Evolutionary conservation across 306 rosid species (phyloP).

Genomic region (Quercus gilva): DNA sequence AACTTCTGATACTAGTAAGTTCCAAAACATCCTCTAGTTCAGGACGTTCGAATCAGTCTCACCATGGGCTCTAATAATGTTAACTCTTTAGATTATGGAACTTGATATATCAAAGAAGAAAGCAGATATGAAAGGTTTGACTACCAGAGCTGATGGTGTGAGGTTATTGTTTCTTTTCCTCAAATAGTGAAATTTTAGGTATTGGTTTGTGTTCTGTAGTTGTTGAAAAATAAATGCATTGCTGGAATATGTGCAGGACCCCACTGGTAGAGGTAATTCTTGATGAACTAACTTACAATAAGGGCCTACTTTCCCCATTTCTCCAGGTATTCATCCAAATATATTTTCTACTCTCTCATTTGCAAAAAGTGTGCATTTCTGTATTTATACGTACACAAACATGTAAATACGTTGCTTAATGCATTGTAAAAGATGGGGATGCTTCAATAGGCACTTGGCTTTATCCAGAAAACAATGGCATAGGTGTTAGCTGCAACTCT

Average conservation of each 20-base stretch:
- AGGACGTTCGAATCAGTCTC: slow-evolving; percentile 10
- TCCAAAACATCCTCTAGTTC: slow-evolving; percentile 10
- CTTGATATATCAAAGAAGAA: slow-evolving; percentile 69
- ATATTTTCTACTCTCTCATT: slow-evolving; percentile 6
- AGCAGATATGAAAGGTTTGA: slow-evolving; percentile 63
- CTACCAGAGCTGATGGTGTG: slow-evolving; percentile 71
- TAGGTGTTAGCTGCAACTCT: neutral
- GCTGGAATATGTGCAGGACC: slow-evolving; percentile 55
- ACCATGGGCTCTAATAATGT: slow-evolving; percentile 30
- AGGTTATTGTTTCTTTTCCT: slow-evolving; percentile 48
- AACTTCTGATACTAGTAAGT: slow-evolving; percentile 61
- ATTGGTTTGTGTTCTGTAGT: neutral
- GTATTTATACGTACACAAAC: too few species aligned
- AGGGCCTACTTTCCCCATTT: slow-evolving; percentile 49
- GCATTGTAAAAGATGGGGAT: neutral
- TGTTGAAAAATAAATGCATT: neutral
- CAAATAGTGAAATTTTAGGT: neutral
- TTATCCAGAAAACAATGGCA: slow-evolving; percentile 4
- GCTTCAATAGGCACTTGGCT: neutral
- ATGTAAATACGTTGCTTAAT: neutral
- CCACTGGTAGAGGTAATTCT: slow-evolving; percentile 71
- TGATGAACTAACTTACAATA: slow-evolving; percentile 74
- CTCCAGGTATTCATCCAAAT: slow-evolving; percentile 57
- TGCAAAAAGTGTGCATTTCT: neutral
- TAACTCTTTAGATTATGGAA: slow-evolving; percentile 59